Percentiles rank a stretch among this genome's conserved stretches.
Evolutionary conservation across 345 rosid genomes (phyloP).

Genomic region (Hirschfeldia incana): DNA sequence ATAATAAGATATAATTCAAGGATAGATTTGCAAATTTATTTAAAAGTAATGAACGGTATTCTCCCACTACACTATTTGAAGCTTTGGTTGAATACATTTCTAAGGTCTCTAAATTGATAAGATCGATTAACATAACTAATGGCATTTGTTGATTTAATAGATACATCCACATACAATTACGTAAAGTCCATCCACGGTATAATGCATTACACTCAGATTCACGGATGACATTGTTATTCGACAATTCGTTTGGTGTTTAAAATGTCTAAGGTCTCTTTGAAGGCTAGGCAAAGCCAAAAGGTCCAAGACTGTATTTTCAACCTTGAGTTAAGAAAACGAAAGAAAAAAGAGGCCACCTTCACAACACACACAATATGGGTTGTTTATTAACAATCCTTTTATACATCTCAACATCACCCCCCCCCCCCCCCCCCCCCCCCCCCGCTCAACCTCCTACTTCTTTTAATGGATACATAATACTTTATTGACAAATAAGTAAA

Average conservation of each 20-base stretch:
- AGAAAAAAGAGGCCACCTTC: neutral
- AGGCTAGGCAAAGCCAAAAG: neutral
- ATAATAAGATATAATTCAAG: too few species aligned
- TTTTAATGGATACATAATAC: conserved; percentile 20
- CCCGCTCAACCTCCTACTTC: neutral
- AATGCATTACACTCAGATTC: too few species aligned
- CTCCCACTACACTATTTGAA: too few species aligned
- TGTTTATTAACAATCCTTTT: neutral
- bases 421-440: neutral
- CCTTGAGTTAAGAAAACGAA: neutral
- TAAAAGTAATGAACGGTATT: too few species aligned
- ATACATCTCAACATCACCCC: neutral
- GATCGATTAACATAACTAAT: too few species aligned
- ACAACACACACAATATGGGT: neutral
- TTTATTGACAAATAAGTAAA: conserved; percentile 15
- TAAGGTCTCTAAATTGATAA: too few species aligned
- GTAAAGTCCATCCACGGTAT: too few species aligned
- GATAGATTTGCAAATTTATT: too few species aligned
- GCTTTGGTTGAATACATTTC: too few species aligned
- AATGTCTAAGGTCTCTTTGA: neutral
- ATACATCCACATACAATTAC: too few species aligned
- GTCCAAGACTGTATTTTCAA: neutral
- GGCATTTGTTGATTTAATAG: too few species aligned
- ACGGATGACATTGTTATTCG: too few species aligned
- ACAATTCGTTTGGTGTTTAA: neutral